Conservation (phyloP, 176 grass and related monocot genomes). For the Echinochloa phyllopogon region DNA sequence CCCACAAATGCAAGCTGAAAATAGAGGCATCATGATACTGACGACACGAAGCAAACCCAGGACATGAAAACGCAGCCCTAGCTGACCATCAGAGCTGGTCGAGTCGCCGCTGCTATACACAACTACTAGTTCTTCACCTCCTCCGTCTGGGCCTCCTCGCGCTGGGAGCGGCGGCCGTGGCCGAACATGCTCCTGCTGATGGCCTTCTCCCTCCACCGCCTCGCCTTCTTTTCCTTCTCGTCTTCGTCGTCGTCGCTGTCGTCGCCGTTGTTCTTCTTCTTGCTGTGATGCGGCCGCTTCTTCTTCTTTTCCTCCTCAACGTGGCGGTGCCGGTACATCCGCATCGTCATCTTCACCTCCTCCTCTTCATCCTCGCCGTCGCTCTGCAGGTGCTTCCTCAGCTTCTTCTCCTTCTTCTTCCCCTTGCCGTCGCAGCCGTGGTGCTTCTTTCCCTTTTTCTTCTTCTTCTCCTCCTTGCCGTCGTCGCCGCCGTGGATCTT, state of each 20-base stretch:
- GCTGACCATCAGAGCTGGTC: background rate
- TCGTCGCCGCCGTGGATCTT: background rate
- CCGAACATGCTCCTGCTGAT: background rate
- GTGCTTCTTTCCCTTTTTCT: background rate
- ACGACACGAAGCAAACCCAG: background rate
- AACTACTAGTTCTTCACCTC: background rate
- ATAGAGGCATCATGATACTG: background rate
- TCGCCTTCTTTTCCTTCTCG: background rate
- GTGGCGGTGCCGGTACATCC: background rate
- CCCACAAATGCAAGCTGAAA: background rate
- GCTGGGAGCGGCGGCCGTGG: background rate
- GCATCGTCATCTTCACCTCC: background rate
- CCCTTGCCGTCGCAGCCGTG: background rate
- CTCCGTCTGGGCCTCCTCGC: background rate
- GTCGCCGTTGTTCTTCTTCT: background rate
- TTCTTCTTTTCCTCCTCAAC: background rate
- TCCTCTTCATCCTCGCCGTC: background rate
- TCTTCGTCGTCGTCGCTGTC: background rate
- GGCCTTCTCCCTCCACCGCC: background rate
- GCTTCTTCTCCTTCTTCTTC: background rate
- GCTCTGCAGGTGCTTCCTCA: background rate
- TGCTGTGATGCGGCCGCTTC: background rate
- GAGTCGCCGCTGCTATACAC: background rate
- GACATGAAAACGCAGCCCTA: background rate
- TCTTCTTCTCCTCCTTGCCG: background rate